Evolutionary conservation across 2,329 filamentous ascomycete species (phyloP), one percentile per base, ranked within the genome.

Genomic region (Ceratocystis albifundus): DNA sequence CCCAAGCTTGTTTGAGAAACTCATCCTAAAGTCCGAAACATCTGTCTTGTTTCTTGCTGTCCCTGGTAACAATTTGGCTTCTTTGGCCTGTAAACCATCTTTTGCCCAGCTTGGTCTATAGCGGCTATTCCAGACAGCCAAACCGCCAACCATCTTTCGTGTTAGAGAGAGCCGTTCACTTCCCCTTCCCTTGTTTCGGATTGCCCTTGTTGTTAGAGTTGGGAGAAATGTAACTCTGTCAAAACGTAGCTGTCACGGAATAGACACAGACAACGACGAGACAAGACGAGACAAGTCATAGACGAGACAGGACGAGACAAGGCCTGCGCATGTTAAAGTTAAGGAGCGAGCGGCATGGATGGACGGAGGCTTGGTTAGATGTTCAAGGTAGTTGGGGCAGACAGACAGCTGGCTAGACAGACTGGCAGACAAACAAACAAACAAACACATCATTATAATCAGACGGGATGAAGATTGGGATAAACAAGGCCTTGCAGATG

Each of bases 141-240:
- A 41, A 41, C 36, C 36, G 46, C 46, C 46, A 10, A 22, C 53
- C 22, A 12, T 7, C 53, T 57, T 2, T 57, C n/a, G 22, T 28
- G 53, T 10, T 12, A 57, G 28, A 57, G 53, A 57, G 25, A 57
- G 53, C 32, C 30, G 7, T 62, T 62, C 12, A 7, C 20, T 20
- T 12, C 12, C 20, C 53, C 36, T 64, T 59, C 44, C n/a, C 28
- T 61, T 30, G 50, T 28, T 22, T 61, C 44, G 22, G 20, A 36
- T 62, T 61, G 20, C 53, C 22, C 48, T 61, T 50, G 30, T 44
- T 61, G 22, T 66, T 57, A 57, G 53, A 57, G 53, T 57, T 30
- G 53, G 10, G 53, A 57, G 53, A 25, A 57, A 57, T 57, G 53
- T 57, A 57, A 57, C 53, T 57, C 53, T 57, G 53, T 57, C 53